These are phyloP conservation scores for Globisporangium radiosum DNA, from an alignment of 352 stramenopile genomes.

Conservation along the genomic window DNA sequence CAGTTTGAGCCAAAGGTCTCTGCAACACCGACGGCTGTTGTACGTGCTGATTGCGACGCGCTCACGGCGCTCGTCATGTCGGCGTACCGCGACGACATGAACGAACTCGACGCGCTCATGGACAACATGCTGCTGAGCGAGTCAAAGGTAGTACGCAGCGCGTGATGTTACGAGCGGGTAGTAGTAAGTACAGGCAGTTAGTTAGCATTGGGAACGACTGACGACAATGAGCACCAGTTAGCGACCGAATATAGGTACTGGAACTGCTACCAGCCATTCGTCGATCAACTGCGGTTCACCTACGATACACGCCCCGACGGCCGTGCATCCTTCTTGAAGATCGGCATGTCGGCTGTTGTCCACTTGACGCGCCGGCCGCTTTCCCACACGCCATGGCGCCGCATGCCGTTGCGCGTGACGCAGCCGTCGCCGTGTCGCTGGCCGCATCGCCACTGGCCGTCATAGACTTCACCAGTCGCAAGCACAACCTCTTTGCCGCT, in stretches of 20 bases:
- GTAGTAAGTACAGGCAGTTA: too few relatives aligned
- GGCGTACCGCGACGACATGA: neutral
- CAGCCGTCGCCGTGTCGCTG: conserved; percentile 50
- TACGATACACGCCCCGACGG: too few relatives aligned
- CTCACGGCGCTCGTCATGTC: neutral
- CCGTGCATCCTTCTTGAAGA: conserved; percentile 4
- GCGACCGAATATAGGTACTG: too few relatives aligned
- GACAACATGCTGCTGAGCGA: neutral
- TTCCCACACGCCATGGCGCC: conserved; percentile 51
- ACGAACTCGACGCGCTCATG: neutral
- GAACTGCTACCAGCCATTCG: too few relatives aligned
- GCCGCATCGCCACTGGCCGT: conserved; percentile 51
- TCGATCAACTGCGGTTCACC: too few relatives aligned
- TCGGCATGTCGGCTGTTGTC: conserved; percentile 46
- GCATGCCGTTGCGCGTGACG: conserved; percentile 34
- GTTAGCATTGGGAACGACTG: too few relatives aligned
- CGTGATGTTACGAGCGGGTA: too few relatives aligned
- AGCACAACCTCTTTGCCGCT: conserved; percentile 45
- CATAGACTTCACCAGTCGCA: conserved; percentile 39
- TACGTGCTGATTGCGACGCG: neutral
- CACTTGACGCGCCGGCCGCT: conserved; percentile 53
- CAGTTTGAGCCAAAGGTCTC: conserved; percentile 2
- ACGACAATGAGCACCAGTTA: too few relatives aligned
- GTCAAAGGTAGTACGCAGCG: too few relatives aligned
- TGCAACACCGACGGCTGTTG: neutral